A percentile compares a stretch with the other conserved stretches of the same genome.
Evolutionary conservation across 768 basidiomycete genomes (phyloP).

Genomic region (Leccinum subgranulosum): DNA sequence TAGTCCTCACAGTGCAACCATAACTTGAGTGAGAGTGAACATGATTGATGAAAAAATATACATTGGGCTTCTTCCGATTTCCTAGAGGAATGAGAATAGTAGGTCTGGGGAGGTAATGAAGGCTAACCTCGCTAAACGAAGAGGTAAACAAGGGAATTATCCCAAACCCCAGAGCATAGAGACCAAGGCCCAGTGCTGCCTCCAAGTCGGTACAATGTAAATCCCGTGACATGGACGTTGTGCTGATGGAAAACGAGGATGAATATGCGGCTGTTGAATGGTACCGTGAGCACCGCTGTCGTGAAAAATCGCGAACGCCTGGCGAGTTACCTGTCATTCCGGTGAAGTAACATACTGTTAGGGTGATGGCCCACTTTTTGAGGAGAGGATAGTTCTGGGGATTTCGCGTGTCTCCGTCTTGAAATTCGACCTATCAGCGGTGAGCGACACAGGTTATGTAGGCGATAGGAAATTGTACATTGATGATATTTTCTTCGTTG

Average conservation of each 20-base stretch:
- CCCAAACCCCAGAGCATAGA: conserved; percentile 61
- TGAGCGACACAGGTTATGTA: conserved; percentile 1
- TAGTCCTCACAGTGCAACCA: conserved; percentile 27
- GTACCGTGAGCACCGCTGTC: not conserved
- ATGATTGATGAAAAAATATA: conserved; percentile 52
- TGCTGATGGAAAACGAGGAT: conserved; percentile 53
- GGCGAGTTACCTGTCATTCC: conserved; percentile 17
- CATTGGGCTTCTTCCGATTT: conserved; percentile 62
- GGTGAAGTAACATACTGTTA: conserved; percentile 26
- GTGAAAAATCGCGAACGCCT: not conserved
- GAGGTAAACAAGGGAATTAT: conserved; percentile 59
- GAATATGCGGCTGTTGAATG: conserved; percentile 40
- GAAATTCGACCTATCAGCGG: conserved; percentile 36
- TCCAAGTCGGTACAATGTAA: conserved; percentile 43
- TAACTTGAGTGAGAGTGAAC: conserved; percentile 51
- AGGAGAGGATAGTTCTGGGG: conserved; percentile 34
- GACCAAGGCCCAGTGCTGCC: conserved; percentile 45
- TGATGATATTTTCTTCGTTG: conserved; percentile 6
- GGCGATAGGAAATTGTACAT: conserved; percentile 3
- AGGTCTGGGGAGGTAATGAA: not conserved
- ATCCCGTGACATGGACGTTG: conserved; percentile 48
- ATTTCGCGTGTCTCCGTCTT: conserved; percentile 36
- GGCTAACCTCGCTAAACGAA: conserved; percentile 55
- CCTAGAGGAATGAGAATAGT: conserved; percentile 31
- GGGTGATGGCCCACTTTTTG: conserved; percentile 42